Conservation (phyloP, 176 grass and related monocot species). For the Poa pratensis region DNA sequence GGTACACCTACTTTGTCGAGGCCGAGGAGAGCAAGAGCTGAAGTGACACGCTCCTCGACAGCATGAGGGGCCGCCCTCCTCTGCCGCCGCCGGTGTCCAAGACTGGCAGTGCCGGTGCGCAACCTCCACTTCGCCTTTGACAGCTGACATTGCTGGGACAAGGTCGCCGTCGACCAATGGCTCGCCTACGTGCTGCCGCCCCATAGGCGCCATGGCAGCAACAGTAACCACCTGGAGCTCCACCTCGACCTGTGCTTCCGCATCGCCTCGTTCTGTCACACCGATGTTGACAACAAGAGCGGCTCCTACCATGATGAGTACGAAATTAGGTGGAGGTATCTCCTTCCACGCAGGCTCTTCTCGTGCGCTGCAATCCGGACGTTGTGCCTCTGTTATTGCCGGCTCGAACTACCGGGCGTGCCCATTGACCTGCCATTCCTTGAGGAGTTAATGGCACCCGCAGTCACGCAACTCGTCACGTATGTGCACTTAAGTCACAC, state of each 20-base stretch:
- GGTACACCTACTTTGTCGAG: neutral
- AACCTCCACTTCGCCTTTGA: neutral
- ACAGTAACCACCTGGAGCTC: neutral
- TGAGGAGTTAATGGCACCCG: too few relatives aligned
- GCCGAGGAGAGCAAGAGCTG: neutral
- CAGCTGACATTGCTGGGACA: neutral
- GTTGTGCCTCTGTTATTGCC: neutral
- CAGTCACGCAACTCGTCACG: too few relatives aligned
- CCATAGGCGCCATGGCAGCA: neutral
- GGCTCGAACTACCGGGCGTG: neutral
- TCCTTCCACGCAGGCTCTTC: neutral
- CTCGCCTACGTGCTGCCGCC: neutral
- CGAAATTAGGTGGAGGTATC: neutral
- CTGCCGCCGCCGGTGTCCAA: neutral
- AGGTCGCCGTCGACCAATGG: neutral
- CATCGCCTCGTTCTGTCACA: neutral
- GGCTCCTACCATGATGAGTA: neutral
- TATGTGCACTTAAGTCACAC: too few relatives aligned
- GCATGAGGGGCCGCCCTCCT: neutral
- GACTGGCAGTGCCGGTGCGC: neutral
- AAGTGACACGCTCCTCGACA: neutral
- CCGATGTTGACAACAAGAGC: neutral
- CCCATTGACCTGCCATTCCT: neutral
- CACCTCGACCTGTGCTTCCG: constrained; percentile 7
- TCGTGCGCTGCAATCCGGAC: neutral